Evolutionary conservation across 2,329 filamentous ascomycete species (phyloP), one percentile per base, ranked within the genome.

Genomic region (Cladosporium sp.): DNA sequence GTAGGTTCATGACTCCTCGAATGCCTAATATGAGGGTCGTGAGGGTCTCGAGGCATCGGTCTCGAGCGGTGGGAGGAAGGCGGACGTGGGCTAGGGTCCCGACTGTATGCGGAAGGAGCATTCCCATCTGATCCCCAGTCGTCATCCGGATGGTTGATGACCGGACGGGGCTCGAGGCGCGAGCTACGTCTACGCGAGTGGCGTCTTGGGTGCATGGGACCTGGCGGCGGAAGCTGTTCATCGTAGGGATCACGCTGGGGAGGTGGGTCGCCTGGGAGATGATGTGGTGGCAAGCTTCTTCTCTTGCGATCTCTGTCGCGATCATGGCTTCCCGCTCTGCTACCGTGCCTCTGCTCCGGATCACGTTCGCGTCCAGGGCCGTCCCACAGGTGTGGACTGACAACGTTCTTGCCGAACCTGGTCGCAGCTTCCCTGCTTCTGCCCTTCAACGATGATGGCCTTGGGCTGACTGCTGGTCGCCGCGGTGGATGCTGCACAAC

Each of bases 1-100:
- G 76, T 72, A 3, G 74, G 72, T 20, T 78, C 76, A 51, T 79
- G 75, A 42, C 74, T 75, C 45, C 70, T 69, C 12, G 74, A 71
- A 38, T 76, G 73, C n/a, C 74, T 69, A 12, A 78, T 69, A 63
- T 72, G 40, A 56, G 71, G 69, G 5, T 66, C 60, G 19, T 72
- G 68, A 6, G 68, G 68, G 34, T 71, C 69, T 0, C 34, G 42
- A 39, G 34, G 40, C 17, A n/a, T 20, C 39, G 54, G 54, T 15
- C 54, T 42, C 28, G 54, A 47, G 14, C 54, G 54, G 55, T 63
- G 47, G 55, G 60, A 19, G 52, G 57, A 38, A 51, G 59, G 3
- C 54, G 60, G 34, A 58, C 54, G 15, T 28, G 55, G n/a, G 61
- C 64, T 37, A 36, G 59, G 34, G 57, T 60, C 49, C 43, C 54